These are phyloP conservation scores for Arthrobotrys conoides DNA, from an alignment of 2,329 filamentous ascomycete genomes.

Conservation along the genomic window DNA sequence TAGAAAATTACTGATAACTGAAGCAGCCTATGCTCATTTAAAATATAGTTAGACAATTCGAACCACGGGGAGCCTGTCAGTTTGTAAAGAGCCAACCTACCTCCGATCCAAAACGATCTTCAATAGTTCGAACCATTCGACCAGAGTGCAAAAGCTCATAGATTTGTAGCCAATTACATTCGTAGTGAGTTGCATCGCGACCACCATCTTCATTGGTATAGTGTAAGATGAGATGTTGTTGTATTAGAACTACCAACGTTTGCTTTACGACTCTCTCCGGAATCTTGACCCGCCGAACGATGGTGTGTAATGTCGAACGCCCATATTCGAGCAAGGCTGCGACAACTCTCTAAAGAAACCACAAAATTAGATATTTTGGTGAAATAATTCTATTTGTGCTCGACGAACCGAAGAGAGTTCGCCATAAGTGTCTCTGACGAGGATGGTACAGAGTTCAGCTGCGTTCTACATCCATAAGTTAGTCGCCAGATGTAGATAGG, in stretches of 20 bases:
- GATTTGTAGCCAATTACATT: conserved; percentile 83
- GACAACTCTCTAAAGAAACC: conserved; percentile 80
- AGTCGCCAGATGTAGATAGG: conserved; percentile 4
- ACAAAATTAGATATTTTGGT: conserved; percentile 3
- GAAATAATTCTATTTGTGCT: not conserved
- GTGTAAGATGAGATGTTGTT: conserved; percentile 88
- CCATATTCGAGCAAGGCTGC: conserved; percentile 82
- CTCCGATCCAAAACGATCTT: conserved; percentile 79
- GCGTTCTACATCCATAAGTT: conserved; percentile 71
- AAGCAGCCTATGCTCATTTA: conserved; percentile 56
- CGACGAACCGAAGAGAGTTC: conserved; percentile 87
- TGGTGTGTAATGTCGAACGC: conserved; percentile 78
- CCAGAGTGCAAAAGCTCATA: conserved; percentile 86
- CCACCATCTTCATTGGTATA: conserved; percentile 75
- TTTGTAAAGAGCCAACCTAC: conserved; percentile 70
- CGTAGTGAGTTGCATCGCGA: conserved; percentile 77
- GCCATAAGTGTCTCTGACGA: conserved; percentile 90
- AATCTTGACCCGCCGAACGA: conserved; percentile 81
- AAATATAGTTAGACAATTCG: not conserved
- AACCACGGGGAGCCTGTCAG: conserved; percentile 9
- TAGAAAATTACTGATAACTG: conserved; percentile 63
- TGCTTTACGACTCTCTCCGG: conserved; percentile 82
- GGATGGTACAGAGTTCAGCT: conserved; percentile 88
- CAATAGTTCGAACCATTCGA: conserved; percentile 82
- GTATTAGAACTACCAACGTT: conserved; percentile 85